Conservation (phyloP, 2,329 filamentous ascomycete species). For the Periconia sp. region DNA sequence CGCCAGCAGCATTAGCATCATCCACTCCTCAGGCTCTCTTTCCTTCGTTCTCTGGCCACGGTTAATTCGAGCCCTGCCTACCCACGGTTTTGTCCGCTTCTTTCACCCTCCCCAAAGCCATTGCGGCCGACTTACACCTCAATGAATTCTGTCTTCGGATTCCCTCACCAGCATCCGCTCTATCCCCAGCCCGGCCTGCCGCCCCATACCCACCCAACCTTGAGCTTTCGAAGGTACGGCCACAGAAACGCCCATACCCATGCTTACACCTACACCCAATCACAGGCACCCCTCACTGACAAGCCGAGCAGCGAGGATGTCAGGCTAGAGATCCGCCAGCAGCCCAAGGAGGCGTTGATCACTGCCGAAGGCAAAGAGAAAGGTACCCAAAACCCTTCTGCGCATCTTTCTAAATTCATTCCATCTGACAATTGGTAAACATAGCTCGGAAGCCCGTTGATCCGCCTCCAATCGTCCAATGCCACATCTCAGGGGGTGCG, state of each 20-base stretch:
- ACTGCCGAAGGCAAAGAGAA: slow-evolving; percentile 72
- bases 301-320: slow-evolving; percentile 53
- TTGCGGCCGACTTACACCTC: not conserved
- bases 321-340: slow-evolving; percentile 63
- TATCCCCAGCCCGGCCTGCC: not conserved
- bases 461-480: slow-evolving; percentile 80
- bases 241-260: not conserved
- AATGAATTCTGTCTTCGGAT: not conserved
- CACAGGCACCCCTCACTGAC: not conserved
- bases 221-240: not conserved
- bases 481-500: slow-evolving; percentile 54
- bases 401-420: not conserved
- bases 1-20: not conserved
- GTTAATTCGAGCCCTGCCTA: not conserved
- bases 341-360: slow-evolving; percentile 68
- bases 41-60: not conserved
- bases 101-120: not conserved
- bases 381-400: slow-evolving; percentile 49
- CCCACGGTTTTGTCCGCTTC: not conserved
- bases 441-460: slow-evolving; percentile 80
- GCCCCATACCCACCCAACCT: not conserved
- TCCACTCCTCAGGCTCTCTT: not conserved
- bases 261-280: not conserved
- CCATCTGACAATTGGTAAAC: slow-evolving; percentile 33
- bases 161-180: not conserved